Evolutionary conservation across 495 filamentous ascomycete genomes (phyloP).

Genomic region (Daldinia vernicosa): DNA sequence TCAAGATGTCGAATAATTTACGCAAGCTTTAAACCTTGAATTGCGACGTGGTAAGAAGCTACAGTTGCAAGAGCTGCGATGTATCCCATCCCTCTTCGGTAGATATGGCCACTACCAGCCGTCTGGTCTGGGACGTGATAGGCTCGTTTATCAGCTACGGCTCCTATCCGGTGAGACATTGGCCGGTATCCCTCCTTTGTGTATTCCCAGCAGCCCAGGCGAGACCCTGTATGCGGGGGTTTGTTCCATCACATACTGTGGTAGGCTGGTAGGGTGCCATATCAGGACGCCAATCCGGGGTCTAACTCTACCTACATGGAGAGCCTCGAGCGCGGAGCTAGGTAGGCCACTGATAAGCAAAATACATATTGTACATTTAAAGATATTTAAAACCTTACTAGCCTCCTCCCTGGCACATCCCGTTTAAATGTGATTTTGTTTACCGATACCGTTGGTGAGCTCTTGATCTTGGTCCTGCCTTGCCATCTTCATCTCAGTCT

Average conservation of each 20-base stretch:
- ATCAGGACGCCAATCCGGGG: slow-evolving; percentile 34
- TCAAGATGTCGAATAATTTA: background rate
- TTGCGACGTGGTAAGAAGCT: background rate
- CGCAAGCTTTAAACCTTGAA: background rate
- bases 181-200: background rate
- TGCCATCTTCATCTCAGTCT: background rate
- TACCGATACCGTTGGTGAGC: background rate
- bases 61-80: slow-evolving; percentile 5
- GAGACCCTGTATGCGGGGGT: slow-evolving; percentile 40
- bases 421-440: background rate
- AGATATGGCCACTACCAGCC: slow-evolving; percentile 16
- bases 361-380: slow-evolving; percentile 25
- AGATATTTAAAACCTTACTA: slow-evolving; percentile 25
- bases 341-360: slow-evolving; percentile 32
- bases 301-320: slow-evolving; percentile 21
- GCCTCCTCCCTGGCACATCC: background rate
- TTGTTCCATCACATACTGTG: slow-evolving; percentile 10
- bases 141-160: slow-evolving; percentile 12
- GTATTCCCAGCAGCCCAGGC: slow-evolving; percentile 23
- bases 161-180: slow-evolving; percentile 19
- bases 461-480: background rate
- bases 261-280: slow-evolving; percentile 29
- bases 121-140: slow-evolving; percentile 28
- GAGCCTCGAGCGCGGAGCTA: slow-evolving; percentile 24
- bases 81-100: slow-evolving; percentile 9